phyloP scores from a whole-genome alignment of 139 green algal species.

The Microglena sp. region DNA sequence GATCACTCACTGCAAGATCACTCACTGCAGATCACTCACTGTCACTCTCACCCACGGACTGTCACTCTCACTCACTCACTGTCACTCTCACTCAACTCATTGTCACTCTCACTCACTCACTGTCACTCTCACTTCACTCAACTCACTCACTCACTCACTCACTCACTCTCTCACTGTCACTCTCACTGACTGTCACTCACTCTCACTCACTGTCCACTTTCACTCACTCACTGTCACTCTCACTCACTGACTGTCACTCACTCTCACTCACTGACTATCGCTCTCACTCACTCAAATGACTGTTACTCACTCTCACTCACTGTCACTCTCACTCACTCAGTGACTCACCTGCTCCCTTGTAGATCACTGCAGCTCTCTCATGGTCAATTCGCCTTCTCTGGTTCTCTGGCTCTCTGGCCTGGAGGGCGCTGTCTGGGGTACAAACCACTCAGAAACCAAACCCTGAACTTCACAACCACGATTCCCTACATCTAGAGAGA shows the following conservation, averaged over 20 bases:
- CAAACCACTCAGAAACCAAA: neutral
- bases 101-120: neutral
- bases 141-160: neutral
- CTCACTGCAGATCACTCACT: too few species aligned
- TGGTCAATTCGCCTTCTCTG: neutral
- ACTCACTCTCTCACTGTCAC: neutral
- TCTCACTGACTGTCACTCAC: neutral
- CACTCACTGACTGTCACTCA: too few species aligned
- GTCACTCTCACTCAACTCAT: neutral
- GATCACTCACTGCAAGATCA: neutral
- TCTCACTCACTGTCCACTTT: neutral
- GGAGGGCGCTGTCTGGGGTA: neutral
- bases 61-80: neutral
- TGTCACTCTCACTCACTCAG: neutral
- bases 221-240: too few species aligned
- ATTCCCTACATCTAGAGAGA: too few species aligned
- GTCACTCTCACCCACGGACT: too few species aligned
- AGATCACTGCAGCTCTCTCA: too few species aligned
- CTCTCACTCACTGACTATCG: too few species aligned
- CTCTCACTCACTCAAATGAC: too few species aligned
- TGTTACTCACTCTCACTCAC: neutral
- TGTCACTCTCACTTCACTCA: neutral
- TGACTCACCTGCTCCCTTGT: neutral
- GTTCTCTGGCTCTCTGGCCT: neutral
- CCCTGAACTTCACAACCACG: neutral